Base-by-base conservation (phyloP, 2,329 filamentous ascomycete species). In the Monosporascus sp. region DNA sequence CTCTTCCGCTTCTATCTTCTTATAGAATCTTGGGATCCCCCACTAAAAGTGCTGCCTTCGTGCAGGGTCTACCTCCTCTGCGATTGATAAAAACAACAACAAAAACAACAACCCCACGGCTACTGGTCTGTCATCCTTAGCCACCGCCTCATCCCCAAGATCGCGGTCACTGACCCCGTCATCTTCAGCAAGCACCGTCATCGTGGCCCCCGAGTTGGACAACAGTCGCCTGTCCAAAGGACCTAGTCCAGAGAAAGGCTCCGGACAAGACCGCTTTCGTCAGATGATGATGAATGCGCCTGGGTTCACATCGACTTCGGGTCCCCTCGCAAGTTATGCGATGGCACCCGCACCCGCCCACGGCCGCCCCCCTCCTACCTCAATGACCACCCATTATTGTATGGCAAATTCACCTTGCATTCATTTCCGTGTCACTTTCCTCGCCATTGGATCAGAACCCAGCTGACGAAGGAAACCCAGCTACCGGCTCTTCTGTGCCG, bases 201-300 rank as follows among this genome's bases (percentile, higher is more conserved):
- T 35, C 5, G n/a, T 37, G 37, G 31, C 52, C 24, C 37, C 20
- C 14, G 8, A n/a, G 8, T 20, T 20, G 14, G 26, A 8, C 8
- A 3, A 20, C 38, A 3, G 37, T 27, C 11, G 19, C 37, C 5
- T 16, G 35, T 40, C 41, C 4, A 48, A 44, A 37, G 61, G 63
- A 22, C 63, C 61, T 24, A 52, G 54, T 40, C 63, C 60, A 8
- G 35, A 60, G 50, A 61, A 61, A 54, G 63, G 61, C 37, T 66
- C 64, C 40, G 59, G 60, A 6, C 63, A 65, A 50, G 61, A 66
- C 47, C 61, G 62, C 8, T 64, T 66, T 49, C 62, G 61, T 17
- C 57, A 61, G 41, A 47, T 65, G 14, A 53, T 66, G 37, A 31
- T 47, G 47, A 43, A 27, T 17, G 27, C 35, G n/a, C 20, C 27